Evolutionary conservation across 2,329 filamentous ascomycete genomes (phyloP).

Genomic region (Colletotrichum somersetense): DNA sequence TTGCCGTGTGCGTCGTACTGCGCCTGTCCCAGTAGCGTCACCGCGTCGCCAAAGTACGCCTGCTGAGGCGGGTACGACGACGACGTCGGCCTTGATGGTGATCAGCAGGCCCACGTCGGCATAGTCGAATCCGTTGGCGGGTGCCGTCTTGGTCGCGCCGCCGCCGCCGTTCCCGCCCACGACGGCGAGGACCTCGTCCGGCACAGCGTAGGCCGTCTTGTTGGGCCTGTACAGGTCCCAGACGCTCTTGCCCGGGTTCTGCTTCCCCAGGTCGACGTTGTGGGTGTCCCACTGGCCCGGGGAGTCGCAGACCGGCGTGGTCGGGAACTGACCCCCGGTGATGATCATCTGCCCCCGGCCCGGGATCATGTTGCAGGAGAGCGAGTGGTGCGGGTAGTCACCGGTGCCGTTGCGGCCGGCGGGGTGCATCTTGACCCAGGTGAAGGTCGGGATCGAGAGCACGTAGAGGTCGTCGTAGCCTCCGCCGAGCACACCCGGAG

Average conservation of each 20-base stretch:
- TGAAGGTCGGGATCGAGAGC: slow-evolving; percentile 72
- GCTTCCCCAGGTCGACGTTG: slow-evolving; percentile 66
- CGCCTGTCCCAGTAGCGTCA: slow-evolving; percentile 38
- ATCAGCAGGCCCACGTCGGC: slow-evolving; percentile 67
- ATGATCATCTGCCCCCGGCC: slow-evolving; percentile 71
- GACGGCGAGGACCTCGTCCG: slow-evolving; percentile 61
- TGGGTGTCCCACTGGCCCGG: slow-evolving; percentile 66
- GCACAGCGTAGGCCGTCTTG: slow-evolving; percentile 66
- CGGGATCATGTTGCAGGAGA: slow-evolving; percentile 68
- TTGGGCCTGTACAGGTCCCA: slow-evolving; percentile 66
- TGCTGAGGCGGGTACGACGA: slow-evolving; percentile 35
- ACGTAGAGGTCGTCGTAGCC: slow-evolving; percentile 74
- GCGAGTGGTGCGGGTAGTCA: slow-evolving; percentile 63
- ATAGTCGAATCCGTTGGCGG: slow-evolving; percentile 62
- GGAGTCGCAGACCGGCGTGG: slow-evolving; percentile 64
- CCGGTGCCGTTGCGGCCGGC: slow-evolving; percentile 54
- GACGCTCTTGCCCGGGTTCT: slow-evolving; percentile 58
- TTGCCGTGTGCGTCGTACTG: slow-evolving; percentile 51
- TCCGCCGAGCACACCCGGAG: slow-evolving; percentile 55
- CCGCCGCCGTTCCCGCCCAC: slow-evolving; percentile 66
- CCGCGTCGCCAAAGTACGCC: slow-evolving; percentile 35
- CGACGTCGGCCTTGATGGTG: slow-evolving; percentile 60
- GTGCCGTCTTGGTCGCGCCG: slow-evolving; percentile 65
- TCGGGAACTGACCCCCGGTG: slow-evolving; percentile 70
- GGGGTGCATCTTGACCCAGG: slow-evolving; percentile 70